phyloP scores from a whole-genome alignment of 1,284 basidiomycete genomes.

The Cutaneotrichosporon sp. region DNA sequence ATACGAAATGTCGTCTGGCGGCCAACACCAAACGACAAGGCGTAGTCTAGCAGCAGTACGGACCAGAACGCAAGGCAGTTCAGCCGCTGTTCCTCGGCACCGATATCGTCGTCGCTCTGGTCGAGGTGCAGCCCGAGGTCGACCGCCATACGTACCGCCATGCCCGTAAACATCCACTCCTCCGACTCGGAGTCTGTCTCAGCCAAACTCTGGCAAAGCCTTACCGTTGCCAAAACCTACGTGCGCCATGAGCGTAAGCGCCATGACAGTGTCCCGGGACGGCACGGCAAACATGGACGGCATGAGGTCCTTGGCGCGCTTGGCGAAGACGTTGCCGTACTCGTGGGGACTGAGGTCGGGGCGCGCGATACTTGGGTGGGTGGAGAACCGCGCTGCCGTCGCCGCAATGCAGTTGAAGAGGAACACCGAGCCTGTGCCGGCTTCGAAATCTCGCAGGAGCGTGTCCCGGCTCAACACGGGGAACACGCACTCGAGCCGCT shows the following conservation, averaged over 20 bases:
- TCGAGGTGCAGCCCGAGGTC: constrained; percentile 29
- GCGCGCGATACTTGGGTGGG: constrained; percentile 22
- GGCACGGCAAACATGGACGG: constrained; percentile 27
- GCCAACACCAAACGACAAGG: constrained; percentile 26
- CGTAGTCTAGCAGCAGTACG: constrained; percentile 26
- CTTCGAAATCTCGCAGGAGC: constrained; percentile 12
- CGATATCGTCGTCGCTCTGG: constrained; percentile 1
- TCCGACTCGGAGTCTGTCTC: constrained; percentile 27
- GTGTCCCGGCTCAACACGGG: constrained; percentile 12
- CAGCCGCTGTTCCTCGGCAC: constrained; percentile 16
- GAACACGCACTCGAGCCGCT: constrained; percentile 26
- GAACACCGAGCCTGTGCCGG: constrained; percentile 20
- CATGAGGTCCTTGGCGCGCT: constrained; percentile 23
- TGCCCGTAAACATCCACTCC: constrained; percentile 28
- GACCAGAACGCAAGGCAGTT: constrained; percentile 33
- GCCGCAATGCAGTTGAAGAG: constrained; percentile 25
- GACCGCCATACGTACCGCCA: constrained; percentile 31
- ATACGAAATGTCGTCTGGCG: constrained; percentile 27
- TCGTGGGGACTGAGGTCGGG: constrained; percentile 15
- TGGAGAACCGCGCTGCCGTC: constrained; percentile 27
- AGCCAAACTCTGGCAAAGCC: neutral
- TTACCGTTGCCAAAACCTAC: constrained; percentile 27
- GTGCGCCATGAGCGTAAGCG: constrained; percentile 21
- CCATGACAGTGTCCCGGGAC: constrained; percentile 26
- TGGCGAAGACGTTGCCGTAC: constrained; percentile 5